Base-by-base conservation (phyloP, 2,329 filamentous ascomycete genomes). In the Cordyceps tenuipes region DNA sequence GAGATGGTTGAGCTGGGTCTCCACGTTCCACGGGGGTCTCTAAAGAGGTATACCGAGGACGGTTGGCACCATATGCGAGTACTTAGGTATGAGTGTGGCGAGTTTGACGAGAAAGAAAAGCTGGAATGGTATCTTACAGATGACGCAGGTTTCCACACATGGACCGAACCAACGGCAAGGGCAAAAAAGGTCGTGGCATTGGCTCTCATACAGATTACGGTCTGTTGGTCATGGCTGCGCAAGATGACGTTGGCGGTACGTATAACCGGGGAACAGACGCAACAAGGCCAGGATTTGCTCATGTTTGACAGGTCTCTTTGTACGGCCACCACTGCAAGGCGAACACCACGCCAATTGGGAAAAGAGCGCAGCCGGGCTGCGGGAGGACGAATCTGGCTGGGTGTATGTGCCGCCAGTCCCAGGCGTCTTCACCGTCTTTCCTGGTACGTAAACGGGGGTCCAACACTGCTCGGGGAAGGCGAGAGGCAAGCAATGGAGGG, bases 161-260 rank as follows among this genome's bases (percentile, higher is more conserved):
- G 5, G 62, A 74, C 43, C 62, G 62, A 17, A 74, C 71, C 12
- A 81, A 80, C 46, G 78, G 77, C 17, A 80, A 80, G 59, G 78
- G 78, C 1, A 78, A 78, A 60, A 68, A 69, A 1, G 78, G 77
- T 3, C 77, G 78, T 9, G 78, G 79, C 3, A 81, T 81, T 43
- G 79, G 79, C 13, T 78, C 77, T 2, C 79, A 81, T 55, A 81
- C 78, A 7, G 79, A 81, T 61, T 81, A 80, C 54, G 78, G 78
- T 0, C 67, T 81, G n/a, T 69, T 81, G 8, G 78, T 81, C 39
- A 77, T 81, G 57, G 76, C 77, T 3, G 73, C 75, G 0, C 77
- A 80, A 61, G 77, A 81, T 60, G 72, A 79, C 19, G 77, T 81
- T 54, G 78, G 78, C 49, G 78, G 78, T 69, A 63, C 63, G 69